A percentile compares a stretch with the other conserved stretches of the same genome.
These are phyloP conservation scores for Kwoniella dejecticola DNA, from an alignment of 768 basidiomycete genomes.

Conservation along the genomic window DNA sequence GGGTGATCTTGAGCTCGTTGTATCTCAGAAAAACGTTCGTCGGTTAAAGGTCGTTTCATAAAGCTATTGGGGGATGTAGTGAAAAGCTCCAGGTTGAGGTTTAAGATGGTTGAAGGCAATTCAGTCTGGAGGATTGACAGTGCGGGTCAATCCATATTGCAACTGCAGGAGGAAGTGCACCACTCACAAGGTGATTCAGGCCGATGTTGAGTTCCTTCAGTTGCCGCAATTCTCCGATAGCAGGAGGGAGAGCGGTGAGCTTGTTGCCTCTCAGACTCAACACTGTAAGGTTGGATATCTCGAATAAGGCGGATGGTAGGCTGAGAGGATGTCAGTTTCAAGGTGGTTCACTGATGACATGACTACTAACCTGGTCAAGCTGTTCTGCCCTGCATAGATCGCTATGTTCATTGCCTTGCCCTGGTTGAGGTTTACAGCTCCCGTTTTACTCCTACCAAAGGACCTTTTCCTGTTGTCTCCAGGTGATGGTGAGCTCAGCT, in stretches of 20 bases:
- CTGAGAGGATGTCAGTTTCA: slow-evolving; percentile 16
- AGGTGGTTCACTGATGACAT: too few relatives aligned
- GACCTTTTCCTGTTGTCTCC: slow-evolving; percentile 11
- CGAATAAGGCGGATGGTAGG: slow-evolving; percentile 51
- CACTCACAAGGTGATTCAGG: slow-evolving; percentile 45
- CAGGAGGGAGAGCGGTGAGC: slow-evolving; percentile 46
- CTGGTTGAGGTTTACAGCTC: slow-evolving; percentile 11
- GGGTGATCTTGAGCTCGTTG: slow-evolving; percentile 19
- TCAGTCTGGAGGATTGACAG: slow-evolving; percentile 24
- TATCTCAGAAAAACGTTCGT: slow-evolving; percentile 18
- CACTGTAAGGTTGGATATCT: slow-evolving; percentile 45
- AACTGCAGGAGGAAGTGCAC: background rate
- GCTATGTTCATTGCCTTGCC: slow-evolving; percentile 16
- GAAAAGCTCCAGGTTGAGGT: slow-evolving; percentile 40
- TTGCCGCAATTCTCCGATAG: slow-evolving; percentile 44
- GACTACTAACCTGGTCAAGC: slow-evolving; percentile 31
- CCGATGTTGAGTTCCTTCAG: slow-evolving; percentile 53
- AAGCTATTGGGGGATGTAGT: slow-evolving; percentile 35
- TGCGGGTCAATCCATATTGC: background rate
- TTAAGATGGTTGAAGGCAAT: slow-evolving; percentile 49
- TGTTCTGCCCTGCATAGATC: slow-evolving; percentile 27
- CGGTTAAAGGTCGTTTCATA: background rate
- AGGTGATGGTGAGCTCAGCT: background rate
- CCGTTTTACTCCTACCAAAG: slow-evolving; percentile 33
- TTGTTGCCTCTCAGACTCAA: slow-evolving; percentile 45